phyloP scores from a whole-genome alignment of 164 flowering plant species.

The Berberis vulgaris region DNA sequence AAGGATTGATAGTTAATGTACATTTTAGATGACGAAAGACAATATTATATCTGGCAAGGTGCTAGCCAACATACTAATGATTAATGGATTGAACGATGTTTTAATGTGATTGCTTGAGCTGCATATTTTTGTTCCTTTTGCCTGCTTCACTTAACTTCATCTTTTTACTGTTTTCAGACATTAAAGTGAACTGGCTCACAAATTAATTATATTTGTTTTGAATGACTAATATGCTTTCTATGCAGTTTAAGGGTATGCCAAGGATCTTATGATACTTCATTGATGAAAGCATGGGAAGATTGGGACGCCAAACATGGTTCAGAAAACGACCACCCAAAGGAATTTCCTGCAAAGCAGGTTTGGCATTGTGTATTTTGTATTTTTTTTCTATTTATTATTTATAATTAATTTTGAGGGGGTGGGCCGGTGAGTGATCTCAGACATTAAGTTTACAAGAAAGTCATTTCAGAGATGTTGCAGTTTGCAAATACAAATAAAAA shows the following conservation, averaged over 20 bases:
- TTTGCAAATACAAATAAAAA: too few species aligned
- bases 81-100: too few species aligned
- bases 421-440: too few species aligned
- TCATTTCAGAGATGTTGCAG: too few species aligned
- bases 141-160: too few species aligned
- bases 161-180: too few species aligned
- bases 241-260: conserved; percentile 71
- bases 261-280: conserved; percentile 64
- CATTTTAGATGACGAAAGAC: not conserved
- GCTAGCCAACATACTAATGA: too few species aligned
- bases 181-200: not conserved
- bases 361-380: not conserved
- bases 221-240: not conserved
- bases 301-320: conserved; percentile 78
- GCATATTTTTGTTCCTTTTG: too few species aligned
- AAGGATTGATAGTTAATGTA: not conserved
- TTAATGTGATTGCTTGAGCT: too few species aligned
- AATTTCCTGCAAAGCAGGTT: conserved; percentile 80
- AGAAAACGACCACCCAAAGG: conserved; percentile 86
- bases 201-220: not conserved
- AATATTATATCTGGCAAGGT: too few species aligned
- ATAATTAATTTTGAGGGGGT: not conserved
- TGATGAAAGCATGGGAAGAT: conserved; percentile 82
- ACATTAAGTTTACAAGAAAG: too few species aligned
- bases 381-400: not conserved